Base-by-base conservation (phyloP, 768 basidiomycete species). In the Psilocybe tampanensis region DNA sequence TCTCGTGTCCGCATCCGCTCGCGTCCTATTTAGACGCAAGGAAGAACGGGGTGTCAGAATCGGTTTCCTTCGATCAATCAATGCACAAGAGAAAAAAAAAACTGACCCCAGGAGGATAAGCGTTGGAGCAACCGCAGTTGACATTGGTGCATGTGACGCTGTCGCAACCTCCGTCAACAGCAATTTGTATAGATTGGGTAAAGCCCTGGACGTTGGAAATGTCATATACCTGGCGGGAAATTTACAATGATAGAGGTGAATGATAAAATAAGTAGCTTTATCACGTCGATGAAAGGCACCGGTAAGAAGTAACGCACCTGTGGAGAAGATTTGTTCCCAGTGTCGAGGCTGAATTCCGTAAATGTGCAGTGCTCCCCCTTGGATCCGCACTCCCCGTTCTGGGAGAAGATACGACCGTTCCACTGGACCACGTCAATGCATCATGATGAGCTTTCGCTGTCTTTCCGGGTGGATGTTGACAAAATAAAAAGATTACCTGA, bases 171-270 rank as follows among this genome's bases (percentile, higher is more conserved):
- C n/a, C 75, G 24, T 64, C 68, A 5, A 74, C 75, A 39, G 60
- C 64, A 44, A 76, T 72, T 22, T 61, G 48, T 18, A 76, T 68
- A 7, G 72, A 72, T 56, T 76, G 73, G 2, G 75, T 76, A 62
- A 76, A 78, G 6, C 75, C 76, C 61, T 74, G 75, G 54, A 78
- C 76, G 60, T 77, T 78, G 36, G 76, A 77, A 21, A 78, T 74
- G 54, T 78, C 76, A 59, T 78, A 77, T 11, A 74, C 72, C 66
- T 76, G 60, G n/a, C 8, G 18, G 19, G 11, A 3, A 17, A 11
- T 13, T 13, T 8, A 8, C n/a, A 3, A 12, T 36, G 13, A 12
- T 9, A 42, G 5, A 15, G 19, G 33, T 2, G 17, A 26, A n/a
- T n/a, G n/a, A n/a, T n/a, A n/a, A n/a, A n/a, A n/a, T n/a, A n/a